Percentiles rank a stretch among this genome's conserved stretches.
Evolutionary conservation across 257 asterid species (phyloP).

Genomic region (Solanum paucissectum): DNA sequence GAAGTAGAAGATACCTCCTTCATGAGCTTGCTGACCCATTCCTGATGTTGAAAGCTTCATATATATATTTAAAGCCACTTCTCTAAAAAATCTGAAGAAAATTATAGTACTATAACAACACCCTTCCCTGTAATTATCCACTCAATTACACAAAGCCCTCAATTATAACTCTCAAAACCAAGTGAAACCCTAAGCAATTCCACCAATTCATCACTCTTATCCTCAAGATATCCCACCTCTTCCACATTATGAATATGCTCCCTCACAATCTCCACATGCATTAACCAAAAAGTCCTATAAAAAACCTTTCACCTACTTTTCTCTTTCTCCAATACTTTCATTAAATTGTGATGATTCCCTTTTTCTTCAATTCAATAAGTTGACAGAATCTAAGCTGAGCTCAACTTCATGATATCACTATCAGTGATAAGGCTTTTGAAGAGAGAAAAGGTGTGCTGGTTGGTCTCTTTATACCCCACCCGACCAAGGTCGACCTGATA

Average conservation of each 20-base stretch:
- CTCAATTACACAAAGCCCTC: conserved; percentile 1
- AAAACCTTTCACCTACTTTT: conserved; percentile 5
- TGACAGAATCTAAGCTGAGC: conserved; percentile 1
- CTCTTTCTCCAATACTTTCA: conserved; percentile 16
- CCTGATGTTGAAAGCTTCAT: conserved; percentile 60
- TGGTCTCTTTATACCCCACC: conserved; percentile 17
- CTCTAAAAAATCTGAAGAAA: neutral
- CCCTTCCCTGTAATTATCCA: neutral
- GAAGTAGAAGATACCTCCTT: conserved; percentile 26
- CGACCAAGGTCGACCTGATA: conserved; percentile 75
- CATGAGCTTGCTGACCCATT: conserved; percentile 43
- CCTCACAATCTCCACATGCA: neutral
- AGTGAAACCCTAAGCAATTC: conserved; percentile 8
- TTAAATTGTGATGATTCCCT: neutral
- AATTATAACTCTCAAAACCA: conserved; percentile 11
- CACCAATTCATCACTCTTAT: too few species aligned
- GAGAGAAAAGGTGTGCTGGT: neutral
- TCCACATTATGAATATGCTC: neutral
- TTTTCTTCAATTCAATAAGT: too few species aligned
- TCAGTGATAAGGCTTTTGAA: neutral
- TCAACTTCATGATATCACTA: neutral
- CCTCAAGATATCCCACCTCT: conserved; percentile 4
- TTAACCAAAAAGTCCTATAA: neutral
- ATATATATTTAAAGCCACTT: neutral
- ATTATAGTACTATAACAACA: neutral